phyloP scores from a whole-genome alignment of 305 asterid species.

The Rubia occidens region DNA sequence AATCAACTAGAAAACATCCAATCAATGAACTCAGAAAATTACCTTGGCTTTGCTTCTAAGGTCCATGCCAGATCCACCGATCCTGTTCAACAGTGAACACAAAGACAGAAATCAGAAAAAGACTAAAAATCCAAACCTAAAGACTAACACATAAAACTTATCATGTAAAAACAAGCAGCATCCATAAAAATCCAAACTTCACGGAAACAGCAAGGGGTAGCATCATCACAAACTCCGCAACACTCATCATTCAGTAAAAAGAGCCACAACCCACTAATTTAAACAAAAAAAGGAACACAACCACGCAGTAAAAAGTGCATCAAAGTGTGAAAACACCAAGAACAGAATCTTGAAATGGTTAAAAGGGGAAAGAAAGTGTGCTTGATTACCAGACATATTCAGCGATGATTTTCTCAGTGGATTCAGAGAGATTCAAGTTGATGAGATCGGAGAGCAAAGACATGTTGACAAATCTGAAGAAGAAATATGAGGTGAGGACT shows the following conservation, averaged over 20 bases:
- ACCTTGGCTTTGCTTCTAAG: conserved; percentile 88
- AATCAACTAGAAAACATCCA: not conserved
- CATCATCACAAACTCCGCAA: not conserved
- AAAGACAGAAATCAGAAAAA: conserved; percentile 3
- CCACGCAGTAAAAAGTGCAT: conserved; percentile 11
- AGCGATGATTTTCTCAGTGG: conserved; percentile 37
- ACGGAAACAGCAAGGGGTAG: not conserved
- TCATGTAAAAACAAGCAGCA: not conserved
- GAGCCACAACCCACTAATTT: not conserved
- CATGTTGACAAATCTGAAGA: conserved; percentile 16
- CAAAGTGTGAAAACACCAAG: not conserved
- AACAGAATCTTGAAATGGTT: conserved; percentile 2
- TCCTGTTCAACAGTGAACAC: conserved; percentile 37
- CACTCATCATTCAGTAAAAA: not conserved
- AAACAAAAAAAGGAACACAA: not conserved
- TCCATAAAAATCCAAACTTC: conserved; percentile 5
- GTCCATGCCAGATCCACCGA: conserved; percentile 84
- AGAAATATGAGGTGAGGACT: too few species aligned
- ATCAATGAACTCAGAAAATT: conserved; percentile 10
- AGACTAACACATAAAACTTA: not conserved
- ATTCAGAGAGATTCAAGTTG: conserved; percentile 38
- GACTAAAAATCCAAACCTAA: too few species aligned
- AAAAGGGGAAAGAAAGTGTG: not conserved
- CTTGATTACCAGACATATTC: conserved; percentile 39
- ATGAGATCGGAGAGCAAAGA: conserved; percentile 40